Percentiles rank a stretch among this genome's conserved stretches.
Conservation (phyloP, 768 basidiomycete species). For the Russula olivacea region DNA sequence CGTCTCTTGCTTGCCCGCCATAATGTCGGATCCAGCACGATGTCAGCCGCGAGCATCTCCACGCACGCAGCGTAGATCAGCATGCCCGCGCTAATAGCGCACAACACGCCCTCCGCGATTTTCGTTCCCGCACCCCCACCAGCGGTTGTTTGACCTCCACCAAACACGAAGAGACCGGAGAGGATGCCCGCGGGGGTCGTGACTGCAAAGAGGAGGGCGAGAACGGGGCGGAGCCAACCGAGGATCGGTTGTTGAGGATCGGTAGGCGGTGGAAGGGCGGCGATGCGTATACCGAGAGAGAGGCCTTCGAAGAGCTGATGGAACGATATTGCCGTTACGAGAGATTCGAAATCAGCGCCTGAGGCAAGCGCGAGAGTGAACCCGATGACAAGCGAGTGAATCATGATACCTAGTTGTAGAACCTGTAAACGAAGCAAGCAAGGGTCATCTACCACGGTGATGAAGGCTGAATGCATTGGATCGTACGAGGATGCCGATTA, state of each 20-base stretch:
- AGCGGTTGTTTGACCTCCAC: not conserved
- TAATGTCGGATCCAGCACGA: constrained; percentile 63
- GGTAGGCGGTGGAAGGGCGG: constrained; percentile 47
- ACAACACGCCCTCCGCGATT: constrained; percentile 67
- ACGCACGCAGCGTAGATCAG: constrained; percentile 78
- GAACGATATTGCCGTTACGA: constrained; percentile 69
- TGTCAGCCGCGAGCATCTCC: constrained; percentile 84
- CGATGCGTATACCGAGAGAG: constrained; percentile 75
- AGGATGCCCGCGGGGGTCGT: constrained; percentile 69
- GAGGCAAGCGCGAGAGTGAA: constrained; percentile 66
- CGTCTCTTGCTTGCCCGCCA: constrained; percentile 36
- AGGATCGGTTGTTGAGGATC: constrained; percentile 20
- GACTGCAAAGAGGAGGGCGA: constrained; percentile 61
- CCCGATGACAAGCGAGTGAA: constrained; percentile 77
- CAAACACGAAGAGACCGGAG: constrained; percentile 48
- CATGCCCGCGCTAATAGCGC: constrained; percentile 78
- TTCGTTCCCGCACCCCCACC: constrained; percentile 37
- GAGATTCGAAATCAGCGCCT: constrained; percentile 65
- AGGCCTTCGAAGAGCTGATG: constrained; percentile 84
- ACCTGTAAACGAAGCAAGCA: constrained; percentile 41
- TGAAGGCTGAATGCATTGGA: constrained; percentile 9
- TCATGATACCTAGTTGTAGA: constrained; percentile 80
- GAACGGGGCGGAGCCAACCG: constrained; percentile 41
- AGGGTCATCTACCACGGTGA: not conserved
- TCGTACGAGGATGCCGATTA: constrained; percentile 68